phyloP scores from a whole-genome alignment of 352 stramenopile genomes.

The Pythium aphanidermatum region DNA sequence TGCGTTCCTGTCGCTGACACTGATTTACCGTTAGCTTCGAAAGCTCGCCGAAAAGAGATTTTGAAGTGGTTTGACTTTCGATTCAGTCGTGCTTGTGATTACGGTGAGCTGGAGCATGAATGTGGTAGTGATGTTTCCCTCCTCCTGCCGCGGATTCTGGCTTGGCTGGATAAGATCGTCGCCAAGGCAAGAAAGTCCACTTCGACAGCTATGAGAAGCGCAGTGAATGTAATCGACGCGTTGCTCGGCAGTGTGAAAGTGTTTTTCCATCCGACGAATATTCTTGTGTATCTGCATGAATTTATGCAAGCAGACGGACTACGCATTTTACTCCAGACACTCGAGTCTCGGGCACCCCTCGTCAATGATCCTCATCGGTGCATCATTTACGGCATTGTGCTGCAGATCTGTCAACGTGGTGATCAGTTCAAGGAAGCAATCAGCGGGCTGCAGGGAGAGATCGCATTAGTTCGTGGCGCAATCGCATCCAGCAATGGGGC shows the following conservation, averaged over 20 bases:
- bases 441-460: slow-evolving; percentile 35
- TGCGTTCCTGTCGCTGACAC: too few relatives aligned
- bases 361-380: slow-evolving; percentile 22
- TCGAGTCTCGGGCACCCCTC: slow-evolving; percentile 21
- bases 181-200: slow-evolving; percentile 21
- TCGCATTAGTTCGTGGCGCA: slow-evolving; percentile 34
- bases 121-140: slow-evolving; percentile 43
- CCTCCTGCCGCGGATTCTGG: slow-evolving; percentile 51
- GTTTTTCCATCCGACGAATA: slow-evolving; percentile 36
- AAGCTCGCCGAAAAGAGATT: slow-evolving; percentile 41
- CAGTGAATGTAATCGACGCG: slow-evolving; percentile 27
- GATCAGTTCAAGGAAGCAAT: slow-evolving; percentile 39
- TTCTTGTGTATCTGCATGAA: slow-evolving; percentile 34
- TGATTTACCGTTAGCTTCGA: slow-evolving; percentile 43
- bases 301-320: slow-evolving; percentile 54
- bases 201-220: slow-evolving; percentile 2
- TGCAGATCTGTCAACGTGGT: slow-evolving; percentile 35
- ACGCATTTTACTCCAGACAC: slow-evolving; percentile 31
- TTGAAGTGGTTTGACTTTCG: slow-evolving; percentile 41
- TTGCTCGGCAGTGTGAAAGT: slow-evolving; percentile 44
- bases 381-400: slow-evolving; percentile 31
- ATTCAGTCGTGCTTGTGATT: slow-evolving; percentile 16
- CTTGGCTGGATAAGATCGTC: slow-evolving; percentile 75
- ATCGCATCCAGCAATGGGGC: slow-evolving; percentile 14
- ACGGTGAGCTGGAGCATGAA: slow-evolving; percentile 29